A percentile compares a stretch with the other conserved stretches of the same genome.
phyloP scores from a whole-genome alignment of 306 rosid species.

The Sechiopsis laciniata region DNA sequence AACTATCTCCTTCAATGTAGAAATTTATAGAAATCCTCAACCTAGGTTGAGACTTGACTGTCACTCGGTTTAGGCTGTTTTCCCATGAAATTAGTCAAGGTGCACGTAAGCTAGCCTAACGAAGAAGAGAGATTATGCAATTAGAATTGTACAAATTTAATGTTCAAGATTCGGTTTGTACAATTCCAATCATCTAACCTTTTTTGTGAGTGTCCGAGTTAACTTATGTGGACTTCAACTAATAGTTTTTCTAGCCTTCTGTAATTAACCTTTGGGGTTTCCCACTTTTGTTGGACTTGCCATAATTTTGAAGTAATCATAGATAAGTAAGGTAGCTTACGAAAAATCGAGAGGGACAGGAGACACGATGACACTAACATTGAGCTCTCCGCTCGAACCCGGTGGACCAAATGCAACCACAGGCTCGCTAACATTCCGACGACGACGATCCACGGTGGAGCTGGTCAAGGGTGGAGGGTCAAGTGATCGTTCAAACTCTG shows the following conservation, averaged over 20 bases:
- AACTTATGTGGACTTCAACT: too few relatives aligned
- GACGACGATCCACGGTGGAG: slow-evolving; percentile 28
- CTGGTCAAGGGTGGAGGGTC: slow-evolving; percentile 61
- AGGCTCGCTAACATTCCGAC: slow-evolving; percentile 52
- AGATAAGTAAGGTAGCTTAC: slow-evolving; percentile 34
- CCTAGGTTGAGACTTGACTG: neutral
- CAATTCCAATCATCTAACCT: too few relatives aligned
- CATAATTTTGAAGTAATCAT: neutral
- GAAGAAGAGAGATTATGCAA: too few relatives aligned
- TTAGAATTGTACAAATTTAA: neutral
- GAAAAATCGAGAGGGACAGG: slow-evolving; percentile 68
- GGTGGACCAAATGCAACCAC: slow-evolving; percentile 86
- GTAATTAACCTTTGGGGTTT: too few relatives aligned
- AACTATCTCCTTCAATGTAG: neutral
- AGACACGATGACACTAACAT: slow-evolving; percentile 77
- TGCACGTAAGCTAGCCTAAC: too few relatives aligned
- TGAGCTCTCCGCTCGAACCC: slow-evolving; percentile 79
- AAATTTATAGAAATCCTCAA: neutral
- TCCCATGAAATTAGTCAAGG: too few relatives aligned
- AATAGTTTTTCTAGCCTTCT: too few relatives aligned
- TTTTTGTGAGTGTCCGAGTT: too few relatives aligned
- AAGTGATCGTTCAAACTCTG: slow-evolving; percentile 59
- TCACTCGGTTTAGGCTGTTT: too few relatives aligned
- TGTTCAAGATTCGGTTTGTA: too few relatives aligned
- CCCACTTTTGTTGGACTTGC: neutral